Evolutionary conservation across 345 rosid genomes (phyloP).

Genomic region (Carallia brachiata): DNA sequence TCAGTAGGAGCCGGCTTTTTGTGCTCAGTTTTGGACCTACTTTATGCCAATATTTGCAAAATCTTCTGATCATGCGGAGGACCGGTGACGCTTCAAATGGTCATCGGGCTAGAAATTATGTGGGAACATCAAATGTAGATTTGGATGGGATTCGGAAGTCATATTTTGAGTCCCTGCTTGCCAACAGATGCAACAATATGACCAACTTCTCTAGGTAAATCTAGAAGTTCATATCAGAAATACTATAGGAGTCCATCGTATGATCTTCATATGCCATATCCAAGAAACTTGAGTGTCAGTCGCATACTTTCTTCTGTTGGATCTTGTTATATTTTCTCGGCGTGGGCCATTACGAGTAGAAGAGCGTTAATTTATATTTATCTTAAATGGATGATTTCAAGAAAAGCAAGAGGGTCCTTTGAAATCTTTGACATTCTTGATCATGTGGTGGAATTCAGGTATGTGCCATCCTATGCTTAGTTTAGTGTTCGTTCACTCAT

Average conservation of each 20-base stretch:
- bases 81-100: slow-evolving; percentile 35
- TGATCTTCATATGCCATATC: slow-evolving; percentile 47
- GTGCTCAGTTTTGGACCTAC: slow-evolving; percentile 50
- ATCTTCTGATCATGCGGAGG: slow-evolving; percentile 36
- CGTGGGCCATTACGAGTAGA: too few species aligned
- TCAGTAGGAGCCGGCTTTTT: slow-evolving; percentile 47
- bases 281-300: slow-evolving; percentile 47
- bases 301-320: slow-evolving; percentile 50
- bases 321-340: background rate
- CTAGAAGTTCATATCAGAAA: slow-evolving; percentile 47
- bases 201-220: slow-evolving; percentile 41
- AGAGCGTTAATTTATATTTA: background rate
- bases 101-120: slow-evolving; percentile 42
- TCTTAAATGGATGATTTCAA: slow-evolving; percentile 85
- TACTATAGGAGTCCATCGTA: slow-evolving; percentile 49
- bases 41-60: slow-evolving; percentile 51
- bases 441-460: slow-evolving; percentile 95
- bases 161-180: slow-evolving; percentile 62
- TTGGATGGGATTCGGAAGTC: slow-evolving; percentile 47
- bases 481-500: slow-evolving; percentile 16
- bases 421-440: slow-evolving; percentile 70
- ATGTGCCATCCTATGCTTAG: slow-evolving; percentile 4
- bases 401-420: slow-evolving; percentile 70
- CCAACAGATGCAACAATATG: slow-evolving; percentile 69
- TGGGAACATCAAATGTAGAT: slow-evolving; percentile 44